Conservation (phyloP, 257 asterid species). For the Solanum paucissectum region DNA sequence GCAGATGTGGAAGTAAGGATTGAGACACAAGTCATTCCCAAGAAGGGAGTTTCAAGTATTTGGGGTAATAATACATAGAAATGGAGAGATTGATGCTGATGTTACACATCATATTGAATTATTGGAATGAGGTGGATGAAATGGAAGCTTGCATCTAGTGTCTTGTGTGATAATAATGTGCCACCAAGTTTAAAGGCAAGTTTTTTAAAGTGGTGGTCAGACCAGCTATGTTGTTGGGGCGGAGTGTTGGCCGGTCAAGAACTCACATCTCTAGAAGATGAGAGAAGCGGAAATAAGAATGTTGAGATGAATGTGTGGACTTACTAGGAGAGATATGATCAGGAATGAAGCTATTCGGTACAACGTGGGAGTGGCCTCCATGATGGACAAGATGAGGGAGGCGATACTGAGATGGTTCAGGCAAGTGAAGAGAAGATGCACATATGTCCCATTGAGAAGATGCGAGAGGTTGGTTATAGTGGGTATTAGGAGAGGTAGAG, state of each 20-base stretch:
- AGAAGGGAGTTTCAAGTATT: neutral
- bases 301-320: neutral
- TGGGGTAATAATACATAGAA: neutral
- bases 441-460: neutral
- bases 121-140: neutral
- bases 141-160: neutral
- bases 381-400: neutral
- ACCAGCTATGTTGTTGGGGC: neutral
- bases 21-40: neutral
- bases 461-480: neutral
- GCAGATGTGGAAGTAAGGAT: neutral
- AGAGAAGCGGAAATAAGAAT: neutral
- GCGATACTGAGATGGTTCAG: neutral
- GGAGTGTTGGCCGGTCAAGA: neutral
- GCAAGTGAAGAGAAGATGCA: neutral
- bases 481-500: neutral
- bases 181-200: neutral
- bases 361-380: neutral
- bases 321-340: neutral
- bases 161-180: neutral
- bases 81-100: neutral
- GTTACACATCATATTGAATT: neutral
- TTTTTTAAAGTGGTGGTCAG: neutral
- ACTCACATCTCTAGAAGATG: neutral
- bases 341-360: neutral